phyloP scores from a whole-genome alignment of 345 rosid genomes.

The Boechera divaricarpa region DNA sequence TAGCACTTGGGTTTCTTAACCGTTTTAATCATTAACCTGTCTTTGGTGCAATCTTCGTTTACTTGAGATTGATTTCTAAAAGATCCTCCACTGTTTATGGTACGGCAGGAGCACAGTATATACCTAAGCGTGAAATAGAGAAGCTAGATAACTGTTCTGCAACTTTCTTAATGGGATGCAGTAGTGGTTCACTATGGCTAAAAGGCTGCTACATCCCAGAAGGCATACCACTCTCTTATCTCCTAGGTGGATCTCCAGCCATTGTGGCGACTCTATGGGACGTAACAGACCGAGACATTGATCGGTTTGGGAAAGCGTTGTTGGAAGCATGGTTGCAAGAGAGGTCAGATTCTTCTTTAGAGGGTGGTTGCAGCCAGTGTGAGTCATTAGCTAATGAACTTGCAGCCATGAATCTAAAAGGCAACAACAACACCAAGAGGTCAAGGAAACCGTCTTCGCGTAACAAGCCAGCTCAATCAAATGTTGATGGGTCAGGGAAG shows the following conservation, averaged over 20 bases:
- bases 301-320: constrained; percentile 83
- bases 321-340: constrained; percentile 79
- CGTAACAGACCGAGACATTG: constrained; percentile 92
- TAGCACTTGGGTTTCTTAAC: not conserved
- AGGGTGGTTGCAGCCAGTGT: constrained; percentile 51
- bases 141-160: constrained; percentile 83
- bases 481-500: constrained; percentile 28
- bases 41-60: constrained; percentile 26
- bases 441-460: constrained; percentile 52
- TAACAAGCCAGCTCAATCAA: constrained; percentile 47
- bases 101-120: constrained; percentile 73
- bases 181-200: constrained; percentile 76
- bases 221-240: constrained; percentile 76
- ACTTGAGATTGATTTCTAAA: constrained; percentile 24
- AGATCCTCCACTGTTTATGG: constrained; percentile 21
- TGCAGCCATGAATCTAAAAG: constrained; percentile 57
- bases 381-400: constrained; percentile 57
- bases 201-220: constrained; percentile 79
- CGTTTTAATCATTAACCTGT: not conserved
- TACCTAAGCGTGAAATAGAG: constrained; percentile 68
- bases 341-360: constrained; percentile 52
- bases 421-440: constrained; percentile 43
- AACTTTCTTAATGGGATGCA: constrained; percentile 89
- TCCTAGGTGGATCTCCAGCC: constrained; percentile 81
- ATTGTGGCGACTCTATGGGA: constrained; percentile 92